Base-by-base conservation (phyloP, 208 protist genomes). In the Strigomonas galati region DNA sequence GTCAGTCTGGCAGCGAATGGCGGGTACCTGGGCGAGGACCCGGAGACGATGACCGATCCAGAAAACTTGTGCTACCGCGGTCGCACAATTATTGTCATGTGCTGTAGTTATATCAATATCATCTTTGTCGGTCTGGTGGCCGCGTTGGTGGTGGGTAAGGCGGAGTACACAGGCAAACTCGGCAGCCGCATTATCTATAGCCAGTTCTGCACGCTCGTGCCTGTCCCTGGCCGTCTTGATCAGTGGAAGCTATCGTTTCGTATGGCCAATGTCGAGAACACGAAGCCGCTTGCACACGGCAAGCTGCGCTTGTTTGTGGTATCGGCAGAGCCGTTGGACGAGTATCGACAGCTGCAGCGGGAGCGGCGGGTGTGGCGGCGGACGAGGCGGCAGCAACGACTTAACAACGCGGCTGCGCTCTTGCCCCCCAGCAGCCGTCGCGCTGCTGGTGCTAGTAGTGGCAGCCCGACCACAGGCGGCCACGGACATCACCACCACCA, bases 1-100 rank as follows among this genome's bases (percentile, higher is more conserved):
- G 89, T 94, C 21, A 91, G 83, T 43, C 74, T 94, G 1, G 85
- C 89, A 24, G 89, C 89, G 6, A 94, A 94, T 49, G 89, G 89
- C 26, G 89, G 89, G 17, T 94, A 94, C 67, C 69, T 91, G 49
- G 89, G 89, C 37, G 89, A 94, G 65, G 81, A 82, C 53, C 60
- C 19, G 10, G 68, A 74, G 17, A 84, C 77, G 15, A 92, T 94
- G 85, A 63, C 72, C 0, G 68, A 89, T 51, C 77, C 89, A 4
- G 65, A 48, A 0, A 62, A 87, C 74, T 0, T 78, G 12, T 94
- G 89, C 78, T 94, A 89, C 69, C 58, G 69, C 17, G 85, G 85
- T 15, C 83, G 89, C 51, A 90, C 85, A 2, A 2, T 81, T 0
- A 72, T 92, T 59, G 89, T 94, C 17, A 92, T 89, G 84, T 35